phyloP scores from a whole-genome alignment of 352 stramenopile genomes.

The Saprolegnia diclina region DNA sequence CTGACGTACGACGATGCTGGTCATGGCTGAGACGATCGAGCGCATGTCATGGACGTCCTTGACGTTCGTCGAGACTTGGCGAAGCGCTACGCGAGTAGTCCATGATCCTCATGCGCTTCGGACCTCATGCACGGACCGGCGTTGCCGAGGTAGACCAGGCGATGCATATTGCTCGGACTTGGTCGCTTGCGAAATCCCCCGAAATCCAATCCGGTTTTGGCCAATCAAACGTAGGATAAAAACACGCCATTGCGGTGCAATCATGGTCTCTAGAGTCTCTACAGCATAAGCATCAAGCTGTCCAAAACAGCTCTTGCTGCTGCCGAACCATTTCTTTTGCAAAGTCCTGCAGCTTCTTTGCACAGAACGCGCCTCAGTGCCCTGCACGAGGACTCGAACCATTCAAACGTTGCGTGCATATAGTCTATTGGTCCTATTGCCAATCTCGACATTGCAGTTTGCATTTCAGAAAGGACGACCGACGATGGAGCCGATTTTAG shows the following conservation, averaged over 20 bases:
- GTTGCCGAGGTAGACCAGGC: slow-evolving; percentile 23
- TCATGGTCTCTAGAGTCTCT: not conserved
- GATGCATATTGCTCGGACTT: slow-evolving; percentile 6
- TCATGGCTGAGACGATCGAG: slow-evolving; percentile 51
- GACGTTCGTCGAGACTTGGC: slow-evolving; percentile 62
- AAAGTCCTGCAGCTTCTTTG: too few species aligned
- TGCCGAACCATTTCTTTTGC: not conserved
- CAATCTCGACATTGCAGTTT: too few species aligned
- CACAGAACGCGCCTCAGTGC: too few species aligned
- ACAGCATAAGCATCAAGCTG: not conserved
- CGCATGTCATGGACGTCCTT: slow-evolving; percentile 47
- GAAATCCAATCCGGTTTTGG: not conserved
- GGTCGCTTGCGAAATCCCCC: not conserved
- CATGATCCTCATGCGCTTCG: not conserved
- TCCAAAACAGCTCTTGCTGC: not conserved
- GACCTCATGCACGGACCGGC: not conserved
- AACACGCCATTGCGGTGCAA: not conserved
- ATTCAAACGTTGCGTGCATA: too few species aligned
- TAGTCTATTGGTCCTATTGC: too few species aligned
- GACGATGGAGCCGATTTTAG: slow-evolving; percentile 24
- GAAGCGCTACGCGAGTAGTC: slow-evolving; percentile 37
- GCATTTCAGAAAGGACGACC: too few species aligned
- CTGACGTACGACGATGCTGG: slow-evolving; percentile 28
- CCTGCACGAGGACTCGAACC: too few species aligned
- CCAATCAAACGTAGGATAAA: not conserved